Evolutionary conservation across 2,329 filamentous ascomycete species (phyloP).

Genomic region (Penicillium psychrosexuale): DNA sequence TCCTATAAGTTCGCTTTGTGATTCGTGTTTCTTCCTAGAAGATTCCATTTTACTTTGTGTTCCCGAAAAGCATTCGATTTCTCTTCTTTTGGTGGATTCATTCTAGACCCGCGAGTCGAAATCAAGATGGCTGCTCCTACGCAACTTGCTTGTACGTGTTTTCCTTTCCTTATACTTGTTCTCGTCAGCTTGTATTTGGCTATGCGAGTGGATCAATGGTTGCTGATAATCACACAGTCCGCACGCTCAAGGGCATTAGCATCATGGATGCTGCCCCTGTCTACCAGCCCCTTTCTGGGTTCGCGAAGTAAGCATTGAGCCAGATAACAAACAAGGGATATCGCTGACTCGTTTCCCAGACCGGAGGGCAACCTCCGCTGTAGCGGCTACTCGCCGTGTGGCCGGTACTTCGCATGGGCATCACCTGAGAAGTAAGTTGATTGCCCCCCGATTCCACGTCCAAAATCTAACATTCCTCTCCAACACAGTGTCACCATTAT

Average conservation of each 20-base stretch:
- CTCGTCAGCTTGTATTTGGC: too few relatives aligned
- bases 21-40: neutral
- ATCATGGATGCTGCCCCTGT: slow-evolving; percentile 86
- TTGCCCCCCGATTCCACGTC: neutral
- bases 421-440: slow-evolving; percentile 66
- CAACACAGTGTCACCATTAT: slow-evolving; percentile 69
- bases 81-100: slow-evolving; percentile 10
- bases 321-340: neutral
- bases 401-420: slow-evolving; percentile 94
- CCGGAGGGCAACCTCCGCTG: slow-evolving; percentile 94
- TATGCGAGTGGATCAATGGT: slow-evolving; percentile 9
- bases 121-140: slow-evolving; percentile 75
- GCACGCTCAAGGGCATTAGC: slow-evolving; percentile 94
- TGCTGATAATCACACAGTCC: slow-evolving; percentile 54
- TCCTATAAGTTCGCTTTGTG: slow-evolving; percentile 1
- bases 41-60: slow-evolving; percentile 3
- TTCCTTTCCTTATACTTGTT: neutral
- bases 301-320: slow-evolving; percentile 51
- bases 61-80: slow-evolving; percentile 10
- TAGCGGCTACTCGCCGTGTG: slow-evolving; percentile 92
- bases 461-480: slow-evolving; percentile 1
- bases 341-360: slow-evolving; percentile 44
- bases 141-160: slow-evolving; percentile 77
- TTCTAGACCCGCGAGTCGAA: slow-evolving; percentile 11
- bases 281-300: slow-evolving; percentile 81